Percentiles rank a stretch among this genome's conserved stretches.
phyloP scores from a whole-genome alignment of 208 protist genomes.

The Wallacemonas sp. region DNA sequence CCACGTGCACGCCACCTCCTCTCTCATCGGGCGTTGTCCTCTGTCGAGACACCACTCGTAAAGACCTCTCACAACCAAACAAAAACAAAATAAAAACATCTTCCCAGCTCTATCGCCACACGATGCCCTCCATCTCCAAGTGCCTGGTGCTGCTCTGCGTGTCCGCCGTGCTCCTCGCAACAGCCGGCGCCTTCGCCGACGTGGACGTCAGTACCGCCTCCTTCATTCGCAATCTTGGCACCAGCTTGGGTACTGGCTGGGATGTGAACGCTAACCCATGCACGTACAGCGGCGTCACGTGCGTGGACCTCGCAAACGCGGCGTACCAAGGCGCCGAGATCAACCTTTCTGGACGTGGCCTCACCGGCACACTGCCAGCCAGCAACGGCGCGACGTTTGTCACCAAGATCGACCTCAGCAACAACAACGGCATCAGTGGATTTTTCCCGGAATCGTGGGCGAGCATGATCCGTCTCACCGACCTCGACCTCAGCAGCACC shows the following conservation, averaged over 20 bases:
- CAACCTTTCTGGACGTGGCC: conserved; percentile 16
- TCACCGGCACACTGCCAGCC: conserved; percentile 12
- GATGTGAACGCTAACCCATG: not conserved
- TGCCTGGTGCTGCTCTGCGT: conserved; percentile 8
- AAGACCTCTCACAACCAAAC: not conserved
- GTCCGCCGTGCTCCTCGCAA: not conserved
- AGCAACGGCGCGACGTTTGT: not conserved
- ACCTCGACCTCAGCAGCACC: conserved; percentile 4
- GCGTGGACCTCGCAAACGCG: not conserved
- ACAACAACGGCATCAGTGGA: conserved; percentile 12
- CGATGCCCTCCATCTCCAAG: conserved; percentile 1
- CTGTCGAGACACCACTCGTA: no score
- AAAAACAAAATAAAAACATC: no score
- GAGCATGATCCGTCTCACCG: conserved; percentile 3
- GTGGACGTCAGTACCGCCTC: not conserved
- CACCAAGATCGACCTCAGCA: conserved; percentile 9
- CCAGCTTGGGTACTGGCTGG: not conserved
- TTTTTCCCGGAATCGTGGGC: not conserved
- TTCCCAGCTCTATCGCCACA: no score
- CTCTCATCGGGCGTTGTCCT: no score
- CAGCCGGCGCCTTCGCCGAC: not conserved
- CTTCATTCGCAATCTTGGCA: not conserved
- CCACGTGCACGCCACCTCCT: no score
- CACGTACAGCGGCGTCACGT: conserved; percentile 18
- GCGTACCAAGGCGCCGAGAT: not conserved